Evolutionary conservation across 2,329 filamentous ascomycete genomes (phyloP).

Genomic region (Botrytis galanthina): DNA sequence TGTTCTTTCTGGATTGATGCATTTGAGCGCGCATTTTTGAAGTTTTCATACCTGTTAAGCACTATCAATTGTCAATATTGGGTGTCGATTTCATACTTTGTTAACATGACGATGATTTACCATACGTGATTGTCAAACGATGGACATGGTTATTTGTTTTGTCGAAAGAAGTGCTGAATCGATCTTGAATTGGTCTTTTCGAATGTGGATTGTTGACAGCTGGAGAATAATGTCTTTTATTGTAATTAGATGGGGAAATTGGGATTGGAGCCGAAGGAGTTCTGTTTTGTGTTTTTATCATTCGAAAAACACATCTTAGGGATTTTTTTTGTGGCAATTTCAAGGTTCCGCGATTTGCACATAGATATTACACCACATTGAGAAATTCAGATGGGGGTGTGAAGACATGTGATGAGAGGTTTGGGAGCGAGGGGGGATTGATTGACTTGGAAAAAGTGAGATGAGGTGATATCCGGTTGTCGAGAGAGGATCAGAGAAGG

Average conservation of each 20-base stretch:
- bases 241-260: conserved; percentile 9
- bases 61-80: conserved; percentile 18
- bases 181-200: neutral
- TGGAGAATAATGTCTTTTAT: conserved; percentile 11
- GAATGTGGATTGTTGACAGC: neutral
- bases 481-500: neutral
- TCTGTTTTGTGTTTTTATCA: neutral
- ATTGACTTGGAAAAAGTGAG: neutral
- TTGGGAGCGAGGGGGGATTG: neutral
- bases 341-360: neutral
- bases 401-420: neutral
- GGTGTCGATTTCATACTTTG: neutral
- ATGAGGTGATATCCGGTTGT: neutral
- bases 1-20: conserved; percentile 23
- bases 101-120: neutral
- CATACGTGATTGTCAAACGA: neutral
- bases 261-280: conserved; percentile 12
- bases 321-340: conserved; percentile 10
- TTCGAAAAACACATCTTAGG: conserved; percentile 10
- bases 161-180: neutral
- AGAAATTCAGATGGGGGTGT: neutral
- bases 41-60: conserved; percentile 16
- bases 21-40: conserved; percentile 36
- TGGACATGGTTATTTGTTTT: conserved; percentile 5
- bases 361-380: conserved; percentile 1